Percentiles rank a stretch among this genome's conserved stretches.
phyloP scores from a whole-genome alignment of 306 rosid genomes.

The Luffa aegyptiaca region DNA sequence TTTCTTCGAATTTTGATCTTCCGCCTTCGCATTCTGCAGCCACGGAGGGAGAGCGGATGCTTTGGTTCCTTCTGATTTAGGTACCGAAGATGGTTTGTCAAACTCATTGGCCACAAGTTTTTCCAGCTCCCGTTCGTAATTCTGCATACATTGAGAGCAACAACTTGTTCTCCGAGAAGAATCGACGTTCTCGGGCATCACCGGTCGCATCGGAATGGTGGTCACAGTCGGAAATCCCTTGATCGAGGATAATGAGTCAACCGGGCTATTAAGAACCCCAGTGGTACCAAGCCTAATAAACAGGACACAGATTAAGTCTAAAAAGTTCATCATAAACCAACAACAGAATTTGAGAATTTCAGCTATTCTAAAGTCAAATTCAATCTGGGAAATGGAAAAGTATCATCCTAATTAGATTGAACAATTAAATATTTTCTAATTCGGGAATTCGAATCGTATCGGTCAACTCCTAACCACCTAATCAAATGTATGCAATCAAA shows the following conservation, averaged over 20 bases:
- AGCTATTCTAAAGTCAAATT: background rate
- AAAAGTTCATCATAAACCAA: background rate
- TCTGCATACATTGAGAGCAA: conserved; percentile 59
- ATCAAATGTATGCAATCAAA: background rate
- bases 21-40: conserved; percentile 70
- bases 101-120: conserved; percentile 40
- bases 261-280: conserved; percentile 65
- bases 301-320: background rate
- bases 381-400: background rate
- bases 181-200: conserved; percentile 45
- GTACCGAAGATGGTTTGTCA: conserved; percentile 43
- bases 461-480: background rate
- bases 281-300: conserved; percentile 64
- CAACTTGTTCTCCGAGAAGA: conserved; percentile 36
- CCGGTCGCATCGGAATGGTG: conserved; percentile 30
- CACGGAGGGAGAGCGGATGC: conserved; percentile 62
- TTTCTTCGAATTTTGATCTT: conserved; percentile 22
- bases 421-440: background rate
- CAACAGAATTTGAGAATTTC: background rate
- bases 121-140: conserved; percentile 48
- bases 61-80: conserved; percentile 35
- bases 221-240: conserved; percentile 43
- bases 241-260: conserved; percentile 62
- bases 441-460: background rate
- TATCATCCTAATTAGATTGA: background rate